phyloP scores from a whole-genome alignment of 1,284 basidiomycete genomes.

The Amylostereum areolatum region DNA sequence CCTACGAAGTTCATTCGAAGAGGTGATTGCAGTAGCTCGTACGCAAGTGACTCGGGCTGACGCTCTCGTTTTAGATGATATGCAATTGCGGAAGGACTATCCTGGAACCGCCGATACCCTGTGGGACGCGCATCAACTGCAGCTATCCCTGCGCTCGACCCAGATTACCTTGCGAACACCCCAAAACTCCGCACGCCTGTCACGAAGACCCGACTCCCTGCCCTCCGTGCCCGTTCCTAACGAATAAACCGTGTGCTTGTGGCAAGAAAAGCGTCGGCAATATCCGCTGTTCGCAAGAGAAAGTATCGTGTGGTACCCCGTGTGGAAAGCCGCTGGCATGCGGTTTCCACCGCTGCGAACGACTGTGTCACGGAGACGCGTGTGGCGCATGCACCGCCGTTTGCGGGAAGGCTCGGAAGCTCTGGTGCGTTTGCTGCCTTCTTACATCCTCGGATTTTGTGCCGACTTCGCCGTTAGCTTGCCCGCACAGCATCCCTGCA shows the following conservation, averaged over 20 bases:
- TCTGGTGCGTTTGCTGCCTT: conserved; percentile 49
- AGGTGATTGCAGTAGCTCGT: conserved; percentile 38
- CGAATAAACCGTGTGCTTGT: conserved; percentile 77
- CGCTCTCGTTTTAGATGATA: conserved; percentile 41
- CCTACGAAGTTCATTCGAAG: conserved; percentile 83
- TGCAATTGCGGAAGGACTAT: conserved; percentile 77
- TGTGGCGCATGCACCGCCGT: conserved; percentile 72
- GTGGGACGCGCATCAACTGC: conserved; percentile 75
- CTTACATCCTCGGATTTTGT: neutral
- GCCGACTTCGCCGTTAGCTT: conserved; percentile 30
- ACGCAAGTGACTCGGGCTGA: conserved; percentile 6
- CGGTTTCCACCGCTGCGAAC: conserved; percentile 82
- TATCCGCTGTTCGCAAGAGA: conserved; percentile 74
- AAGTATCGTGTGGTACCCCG: conserved; percentile 73
- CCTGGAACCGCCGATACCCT: conserved; percentile 68
- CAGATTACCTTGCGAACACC: conserved; percentile 74
- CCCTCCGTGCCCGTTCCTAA: conserved; percentile 81
- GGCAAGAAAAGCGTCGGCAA: conserved; percentile 75
- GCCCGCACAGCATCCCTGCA: conserved; percentile 66
- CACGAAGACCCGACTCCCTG: conserved; percentile 65
- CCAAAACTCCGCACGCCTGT: conserved; percentile 70
- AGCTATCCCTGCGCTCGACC: conserved; percentile 73
- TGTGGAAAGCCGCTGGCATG: conserved; percentile 80
- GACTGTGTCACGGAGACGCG: conserved; percentile 70
- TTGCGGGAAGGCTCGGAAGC: conserved; percentile 79